Evolutionary conservation across 345 rosid species (phyloP).

Genomic region (Psidium guajava): DNA sequence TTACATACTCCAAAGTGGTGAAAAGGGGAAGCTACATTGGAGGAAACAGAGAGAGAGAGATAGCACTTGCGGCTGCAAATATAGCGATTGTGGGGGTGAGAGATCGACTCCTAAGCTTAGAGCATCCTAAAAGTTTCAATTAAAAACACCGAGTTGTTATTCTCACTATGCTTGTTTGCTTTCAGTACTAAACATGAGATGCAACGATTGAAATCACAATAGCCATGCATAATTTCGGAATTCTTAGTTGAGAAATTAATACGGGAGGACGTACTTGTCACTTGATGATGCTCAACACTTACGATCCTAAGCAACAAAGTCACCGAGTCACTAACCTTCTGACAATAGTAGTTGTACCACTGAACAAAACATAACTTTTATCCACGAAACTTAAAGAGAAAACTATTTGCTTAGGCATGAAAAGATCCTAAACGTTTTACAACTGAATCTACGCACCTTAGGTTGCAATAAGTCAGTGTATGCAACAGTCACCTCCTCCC

Average conservation of each 20-base stretch:
- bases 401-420: neutral
- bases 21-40: neutral
- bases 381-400: neutral
- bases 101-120: neutral
- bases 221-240: neutral
- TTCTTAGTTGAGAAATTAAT: neutral
- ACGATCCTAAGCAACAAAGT: neutral
- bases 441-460: slow-evolving; percentile 19
- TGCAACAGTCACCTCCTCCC: slow-evolving; percentile 56
- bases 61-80: neutral
- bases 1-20: neutral
- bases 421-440: neutral
- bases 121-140: neutral
- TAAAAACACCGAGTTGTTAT: neutral
- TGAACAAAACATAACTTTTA: neutral
- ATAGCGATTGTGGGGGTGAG: neutral
- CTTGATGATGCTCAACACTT: neutral
- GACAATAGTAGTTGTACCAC: neutral
- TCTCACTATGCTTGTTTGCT: neutral
- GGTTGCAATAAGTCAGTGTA: slow-evolving; percentile 74
- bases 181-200: neutral
- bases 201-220: neutral
- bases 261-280: neutral
- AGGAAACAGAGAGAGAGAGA: neutral
- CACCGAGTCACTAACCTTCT: neutral